phyloP scores from a whole-genome alignment of 495 filamentous ascomycete genomes.

The Bombardia bombarda region DNA sequence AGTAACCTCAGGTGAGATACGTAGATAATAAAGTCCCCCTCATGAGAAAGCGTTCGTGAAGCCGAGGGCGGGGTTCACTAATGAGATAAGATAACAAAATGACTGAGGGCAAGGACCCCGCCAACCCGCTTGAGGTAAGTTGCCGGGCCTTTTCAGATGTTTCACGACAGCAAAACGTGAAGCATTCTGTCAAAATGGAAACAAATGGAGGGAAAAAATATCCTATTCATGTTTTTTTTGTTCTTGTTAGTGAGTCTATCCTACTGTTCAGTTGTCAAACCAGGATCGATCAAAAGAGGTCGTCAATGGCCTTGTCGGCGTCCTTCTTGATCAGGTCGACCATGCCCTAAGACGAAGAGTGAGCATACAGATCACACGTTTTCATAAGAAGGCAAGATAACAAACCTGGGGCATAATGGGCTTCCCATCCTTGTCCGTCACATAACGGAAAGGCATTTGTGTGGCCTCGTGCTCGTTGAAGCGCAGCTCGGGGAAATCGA shows the following conservation, averaged over 20 bases:
- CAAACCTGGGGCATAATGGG: constrained; percentile 86
- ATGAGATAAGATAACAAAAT: constrained; percentile 16
- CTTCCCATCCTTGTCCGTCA: constrained; percentile 61
- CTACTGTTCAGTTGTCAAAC: neutral
- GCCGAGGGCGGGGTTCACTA: neutral
- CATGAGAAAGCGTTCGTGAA: neutral
- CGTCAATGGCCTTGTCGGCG: constrained; percentile 82
- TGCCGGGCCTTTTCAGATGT: neutral
- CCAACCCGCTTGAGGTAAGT: constrained; percentile 8
- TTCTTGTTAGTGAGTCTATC: neutral
- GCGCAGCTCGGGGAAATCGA: constrained; percentile 80
- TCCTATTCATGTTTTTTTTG: neutral
- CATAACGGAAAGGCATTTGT: constrained; percentile 96
- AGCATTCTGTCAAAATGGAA: no score
- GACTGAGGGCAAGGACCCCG: no score
- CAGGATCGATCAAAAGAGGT: constrained; percentile 55
- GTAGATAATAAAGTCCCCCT: neutral
- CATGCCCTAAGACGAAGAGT: constrained; percentile 64
- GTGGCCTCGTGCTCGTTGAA: constrained; percentile 89
- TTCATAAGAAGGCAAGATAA: neutral
- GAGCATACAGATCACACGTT: neutral
- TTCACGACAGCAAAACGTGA: no score
- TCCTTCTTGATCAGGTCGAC: constrained; percentile 87
- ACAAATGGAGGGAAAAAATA: no score
- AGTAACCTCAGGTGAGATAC: neutral